Conservation (phyloP, 2,329 filamentous ascomycete species). For the Colletotrichum lini region DNA sequence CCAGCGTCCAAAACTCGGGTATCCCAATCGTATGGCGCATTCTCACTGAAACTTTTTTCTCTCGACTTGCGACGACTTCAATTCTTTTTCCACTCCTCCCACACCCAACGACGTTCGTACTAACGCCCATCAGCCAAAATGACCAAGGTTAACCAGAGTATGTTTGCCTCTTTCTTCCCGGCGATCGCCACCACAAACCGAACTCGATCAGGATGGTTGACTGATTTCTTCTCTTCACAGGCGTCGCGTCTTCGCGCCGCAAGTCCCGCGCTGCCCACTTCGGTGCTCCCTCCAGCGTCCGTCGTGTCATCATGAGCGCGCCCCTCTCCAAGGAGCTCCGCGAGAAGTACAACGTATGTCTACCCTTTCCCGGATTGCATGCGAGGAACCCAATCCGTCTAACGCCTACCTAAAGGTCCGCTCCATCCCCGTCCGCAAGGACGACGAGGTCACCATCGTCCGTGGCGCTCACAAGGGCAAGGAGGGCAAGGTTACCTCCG, state of each 20-base stretch:
- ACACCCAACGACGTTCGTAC: constrained; percentile 38
- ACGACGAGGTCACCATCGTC: constrained; percentile 93
- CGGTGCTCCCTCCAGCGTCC: constrained; percentile 92
- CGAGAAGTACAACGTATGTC: constrained; percentile 97
- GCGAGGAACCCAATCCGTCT: neutral
- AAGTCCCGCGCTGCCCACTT: constrained; percentile 99
- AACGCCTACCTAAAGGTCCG: constrained; percentile 76
- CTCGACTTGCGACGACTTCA: constrained; percentile 22
- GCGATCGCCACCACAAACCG: neutral
- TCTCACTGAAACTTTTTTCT: neutral
- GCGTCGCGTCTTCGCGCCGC: constrained; percentile 86
- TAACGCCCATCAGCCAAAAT: constrained; percentile 64
- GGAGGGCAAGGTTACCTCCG: constrained; percentile 97
- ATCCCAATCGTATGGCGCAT: neutral
- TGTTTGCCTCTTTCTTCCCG: constrained; percentile 46
- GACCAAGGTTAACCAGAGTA: constrained; percentile 78
- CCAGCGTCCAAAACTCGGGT: constrained; percentile 19
- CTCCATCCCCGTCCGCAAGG: constrained; percentile 97
- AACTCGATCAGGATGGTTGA: constrained; percentile 42
- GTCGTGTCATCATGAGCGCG: constrained; percentile 97
- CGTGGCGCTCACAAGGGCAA: constrained; percentile 97
- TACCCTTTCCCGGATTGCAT: neutral
- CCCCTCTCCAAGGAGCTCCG: constrained; percentile 96
- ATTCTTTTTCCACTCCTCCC: constrained; percentile 7
- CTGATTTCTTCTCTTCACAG: constrained; percentile 53